A percentile compares a stretch with the other conserved stretches of the same genome.
phyloP scores from a whole-genome alignment of 176 grass and related monocot species.

The Alloteropsis semialata region DNA sequence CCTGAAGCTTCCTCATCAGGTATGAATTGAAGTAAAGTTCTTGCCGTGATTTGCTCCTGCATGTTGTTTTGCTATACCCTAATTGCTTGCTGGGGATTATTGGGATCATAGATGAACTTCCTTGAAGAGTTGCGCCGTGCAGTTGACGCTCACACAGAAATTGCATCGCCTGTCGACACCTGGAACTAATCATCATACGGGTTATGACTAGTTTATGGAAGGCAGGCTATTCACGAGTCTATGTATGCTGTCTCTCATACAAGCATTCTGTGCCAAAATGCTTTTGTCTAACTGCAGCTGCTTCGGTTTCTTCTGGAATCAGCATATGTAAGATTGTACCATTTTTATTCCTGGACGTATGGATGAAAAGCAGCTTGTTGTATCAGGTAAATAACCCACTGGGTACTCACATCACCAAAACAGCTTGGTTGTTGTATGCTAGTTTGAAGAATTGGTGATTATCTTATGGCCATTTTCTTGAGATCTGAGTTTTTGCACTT shows the following conservation, averaged over 20 bases:
- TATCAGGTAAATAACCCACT: not conserved
- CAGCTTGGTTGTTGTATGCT: not conserved
- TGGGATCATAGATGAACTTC: conserved; percentile 54
- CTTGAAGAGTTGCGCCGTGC: conserved; percentile 38
- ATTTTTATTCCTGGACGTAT: not conserved
- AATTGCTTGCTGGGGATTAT: not conserved
- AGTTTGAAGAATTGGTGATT: conserved; percentile 1
- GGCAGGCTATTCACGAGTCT: not conserved
- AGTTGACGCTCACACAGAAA: conserved; percentile 31
- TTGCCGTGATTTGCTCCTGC: not conserved
- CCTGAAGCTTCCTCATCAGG: conserved; percentile 58
- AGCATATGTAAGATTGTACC: not conserved
- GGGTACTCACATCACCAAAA: not conserved
- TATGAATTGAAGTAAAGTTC: conserved; percentile 7
- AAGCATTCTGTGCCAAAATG: conserved; percentile 4
- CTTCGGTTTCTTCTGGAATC: conserved; percentile 7
- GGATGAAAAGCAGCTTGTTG: not conserved
- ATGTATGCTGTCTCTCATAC: not conserved
- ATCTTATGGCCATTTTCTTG: not conserved
- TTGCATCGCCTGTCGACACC: not conserved
- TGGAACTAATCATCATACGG: conserved; percentile 13
- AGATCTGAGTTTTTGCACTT: not conserved
- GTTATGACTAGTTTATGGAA: conserved; percentile 1
- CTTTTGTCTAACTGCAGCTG: conserved; percentile 25
- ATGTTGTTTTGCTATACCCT: not conserved